Evolutionary conservation across 2,329 filamentous ascomycete species (phyloP), one percentile per base, ranked within the genome.

Genomic region (Periconia macrospinosa): DNA sequence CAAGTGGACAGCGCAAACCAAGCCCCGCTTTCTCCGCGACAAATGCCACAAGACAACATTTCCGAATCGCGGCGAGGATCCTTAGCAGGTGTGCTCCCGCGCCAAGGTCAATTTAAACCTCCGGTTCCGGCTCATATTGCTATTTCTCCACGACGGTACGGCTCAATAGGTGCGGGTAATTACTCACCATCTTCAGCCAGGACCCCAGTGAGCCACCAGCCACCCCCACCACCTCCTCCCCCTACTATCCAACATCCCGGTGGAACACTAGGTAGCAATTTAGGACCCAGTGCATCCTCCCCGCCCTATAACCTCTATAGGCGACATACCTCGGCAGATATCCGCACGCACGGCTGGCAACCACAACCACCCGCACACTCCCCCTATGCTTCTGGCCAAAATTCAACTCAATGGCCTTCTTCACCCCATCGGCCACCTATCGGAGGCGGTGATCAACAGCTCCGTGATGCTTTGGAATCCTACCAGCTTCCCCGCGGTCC

Each of bases 251-350:
- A 87, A 35, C 84, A 86, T 68, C 84, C 84, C 17, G 75, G 84
- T 35, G 79, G 83, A n/a, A 79, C 77, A 44, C 58, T 65, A 52
- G 66, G 66, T 45, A 68, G 60, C 50, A 79, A 80, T 53, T 75
- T 78, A 52, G 60, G 57, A 45, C 67, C 57, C 50, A 79, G 79
- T 52, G 62, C 68, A 17, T 84, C 68, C 18, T 84, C 84, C 37
- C 81, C 83, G 20, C 81, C 83, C 1, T 83, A 85, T 52, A 92
- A 86, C 65, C 80, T 96, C 45, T 84, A 86, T 43, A 87, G 93
- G 58, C 86, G 93, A 56, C 94, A 99, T 75, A 99, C 94, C 1
- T 93, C 92, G 40, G 94, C 94, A 54, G 94, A 99, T 71, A 97
- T 99, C 63, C 88, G 94, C 49, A 88, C 78, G 6, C 76, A 79